phyloP scores from a whole-genome alignment of 495 filamentous ascomycete genomes.

The Penicillium soppii region DNA sequence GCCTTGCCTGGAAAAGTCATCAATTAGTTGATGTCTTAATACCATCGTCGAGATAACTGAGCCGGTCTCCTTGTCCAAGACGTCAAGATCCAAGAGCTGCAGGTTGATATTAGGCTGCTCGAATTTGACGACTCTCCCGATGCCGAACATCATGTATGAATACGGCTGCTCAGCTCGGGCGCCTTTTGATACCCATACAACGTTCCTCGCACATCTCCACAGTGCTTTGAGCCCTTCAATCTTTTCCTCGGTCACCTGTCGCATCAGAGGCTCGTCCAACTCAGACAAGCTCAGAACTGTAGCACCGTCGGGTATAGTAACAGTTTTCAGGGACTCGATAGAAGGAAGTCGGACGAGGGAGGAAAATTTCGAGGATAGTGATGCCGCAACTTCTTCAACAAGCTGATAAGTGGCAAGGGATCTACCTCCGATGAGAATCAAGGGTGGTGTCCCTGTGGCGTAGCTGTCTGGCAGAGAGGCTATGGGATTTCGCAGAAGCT shows the following conservation, averaged over 20 bases:
- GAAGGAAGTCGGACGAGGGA: neutral
- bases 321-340: neutral
- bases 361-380: neutral
- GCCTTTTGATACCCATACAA: neutral
- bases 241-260: neutral
- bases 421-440: neutral
- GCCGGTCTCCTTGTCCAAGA: neutral
- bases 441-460: too few species aligned
- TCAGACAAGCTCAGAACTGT: constrained; percentile 1
- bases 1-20: too few species aligned
- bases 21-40: too few species aligned
- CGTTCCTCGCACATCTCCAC: neutral
- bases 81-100: neutral
- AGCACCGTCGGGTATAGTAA: neutral
- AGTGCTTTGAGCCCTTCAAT: neutral
- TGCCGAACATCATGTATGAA: neutral
- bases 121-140: neutral
- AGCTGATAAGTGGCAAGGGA: neutral
- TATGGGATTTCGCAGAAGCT: neutral
- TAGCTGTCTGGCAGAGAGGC: neutral
- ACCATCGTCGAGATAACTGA: neutral
- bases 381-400: neutral
- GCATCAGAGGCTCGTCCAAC: neutral
- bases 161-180: neutral
- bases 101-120: neutral